phyloP scores from a whole-genome alignment of 495 filamentous ascomycete species.

The Penicillium soppii region DNA sequence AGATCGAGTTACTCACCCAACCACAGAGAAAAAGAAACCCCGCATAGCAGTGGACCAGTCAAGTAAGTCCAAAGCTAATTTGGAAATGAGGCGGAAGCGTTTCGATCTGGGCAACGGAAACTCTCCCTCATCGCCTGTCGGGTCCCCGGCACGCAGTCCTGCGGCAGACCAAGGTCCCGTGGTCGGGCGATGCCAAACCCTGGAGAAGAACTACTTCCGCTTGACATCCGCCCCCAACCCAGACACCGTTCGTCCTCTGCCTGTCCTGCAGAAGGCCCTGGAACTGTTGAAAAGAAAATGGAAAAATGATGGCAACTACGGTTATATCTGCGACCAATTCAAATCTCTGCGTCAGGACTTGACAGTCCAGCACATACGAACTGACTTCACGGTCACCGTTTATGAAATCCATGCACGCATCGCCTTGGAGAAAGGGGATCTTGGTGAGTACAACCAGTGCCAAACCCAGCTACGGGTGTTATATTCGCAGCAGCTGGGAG shows the following conservation, averaged over 20 bases:
- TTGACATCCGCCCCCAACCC: constrained; percentile 87
- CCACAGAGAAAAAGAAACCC: constrained; percentile 64
- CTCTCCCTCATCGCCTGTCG: constrained; percentile 51
- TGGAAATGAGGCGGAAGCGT: constrained; percentile 85
- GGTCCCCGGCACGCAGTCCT: constrained; percentile 56
- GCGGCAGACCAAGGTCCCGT: constrained; percentile 69
- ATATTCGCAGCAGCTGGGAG: constrained; percentile 81
- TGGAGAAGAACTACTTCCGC: constrained; percentile 94
- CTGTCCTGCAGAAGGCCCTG: constrained; percentile 76
- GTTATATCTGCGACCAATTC: constrained; percentile 98
- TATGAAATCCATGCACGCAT: constrained; percentile 99
- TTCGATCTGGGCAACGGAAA: constrained; percentile 62
- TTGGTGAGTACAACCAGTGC: constrained; percentile 99
- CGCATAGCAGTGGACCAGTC: constrained; percentile 47
- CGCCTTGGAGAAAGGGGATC: constrained; percentile 95
- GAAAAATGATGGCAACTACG: constrained; percentile 90
- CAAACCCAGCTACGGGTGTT: constrained; percentile 94
- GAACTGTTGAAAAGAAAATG: constrained; percentile 92
- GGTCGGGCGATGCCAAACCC: constrained; percentile 75
- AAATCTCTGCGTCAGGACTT: constrained; percentile 98
- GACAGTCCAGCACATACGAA: constrained; percentile 95
- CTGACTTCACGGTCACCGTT: constrained; percentile 89
- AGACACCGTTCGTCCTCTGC: constrained; percentile 80
- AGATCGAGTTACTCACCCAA: constrained; percentile 68
- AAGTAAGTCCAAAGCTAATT: constrained; percentile 87